Conservation (phyloP, 768 basidiomycete species). For the Suillus cothurnatus region DNA sequence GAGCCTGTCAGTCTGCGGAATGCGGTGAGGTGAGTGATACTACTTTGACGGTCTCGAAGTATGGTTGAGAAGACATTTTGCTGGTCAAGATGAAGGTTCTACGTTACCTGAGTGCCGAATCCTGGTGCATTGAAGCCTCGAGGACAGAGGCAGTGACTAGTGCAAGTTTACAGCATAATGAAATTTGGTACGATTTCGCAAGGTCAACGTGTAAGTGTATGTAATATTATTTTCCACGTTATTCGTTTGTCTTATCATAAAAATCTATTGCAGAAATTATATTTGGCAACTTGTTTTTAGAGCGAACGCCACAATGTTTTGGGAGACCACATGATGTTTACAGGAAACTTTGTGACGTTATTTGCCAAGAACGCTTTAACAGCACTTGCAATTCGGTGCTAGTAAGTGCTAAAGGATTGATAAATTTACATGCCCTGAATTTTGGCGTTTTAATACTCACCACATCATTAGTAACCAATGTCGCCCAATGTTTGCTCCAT, state of each 20-base stretch:
- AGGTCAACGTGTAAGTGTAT: conserved; percentile 1
- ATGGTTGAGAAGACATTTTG: conserved; percentile 43
- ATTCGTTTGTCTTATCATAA: background rate
- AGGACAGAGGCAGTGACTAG: conserved; percentile 28
- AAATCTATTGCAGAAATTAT: background rate
- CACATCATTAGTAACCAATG: background rate
- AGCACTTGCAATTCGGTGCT: background rate
- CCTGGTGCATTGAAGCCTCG: conserved; percentile 27
- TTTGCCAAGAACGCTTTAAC: background rate
- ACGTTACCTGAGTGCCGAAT: conserved; percentile 4
- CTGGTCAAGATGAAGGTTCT: conserved; percentile 10
- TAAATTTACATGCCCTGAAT: background rate
- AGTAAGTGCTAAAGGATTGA: background rate
- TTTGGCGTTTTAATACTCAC: background rate
- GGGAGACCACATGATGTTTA: background rate
- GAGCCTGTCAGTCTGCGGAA: conserved; percentile 7
- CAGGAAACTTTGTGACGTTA: background rate
- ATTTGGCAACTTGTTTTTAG: background rate
- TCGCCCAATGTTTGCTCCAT: conserved; percentile 18
- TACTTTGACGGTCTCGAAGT: conserved; percentile 73
- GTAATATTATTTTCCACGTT: conserved; percentile 5
- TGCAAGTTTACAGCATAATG: conserved; percentile 5
- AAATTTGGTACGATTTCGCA: conserved; percentile 2
- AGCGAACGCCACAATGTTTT: background rate
- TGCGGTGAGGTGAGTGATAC: conserved; percentile 1